Evolutionary conservation across 331 rosid genomes (phyloP).

Genomic region (Saraca asoca): DNA sequence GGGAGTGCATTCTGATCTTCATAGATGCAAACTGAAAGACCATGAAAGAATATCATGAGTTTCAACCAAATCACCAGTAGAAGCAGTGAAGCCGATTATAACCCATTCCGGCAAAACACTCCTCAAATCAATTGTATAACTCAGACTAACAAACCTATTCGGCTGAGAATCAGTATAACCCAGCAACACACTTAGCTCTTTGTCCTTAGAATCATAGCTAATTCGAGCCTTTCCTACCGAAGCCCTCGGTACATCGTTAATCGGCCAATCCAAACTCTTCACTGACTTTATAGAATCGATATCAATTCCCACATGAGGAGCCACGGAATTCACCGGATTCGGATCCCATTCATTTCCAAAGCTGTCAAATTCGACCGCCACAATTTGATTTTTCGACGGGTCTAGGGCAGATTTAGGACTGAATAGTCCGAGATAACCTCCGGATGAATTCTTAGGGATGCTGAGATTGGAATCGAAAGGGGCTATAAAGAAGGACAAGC

Average conservation of each 20-base stretch:
- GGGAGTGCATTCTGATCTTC: not conserved
- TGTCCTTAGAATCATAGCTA: no score
- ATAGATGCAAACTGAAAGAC: slow-evolving; percentile 44
- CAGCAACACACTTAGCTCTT: not conserved
- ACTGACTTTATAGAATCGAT: slow-evolving; percentile 25
- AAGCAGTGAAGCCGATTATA: slow-evolving; percentile 45
- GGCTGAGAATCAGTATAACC: not conserved
- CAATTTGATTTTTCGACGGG: slow-evolving; percentile 13
- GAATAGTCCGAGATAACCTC: slow-evolving; percentile 41
- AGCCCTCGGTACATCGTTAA: slow-evolving; percentile 5
- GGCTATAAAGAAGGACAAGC: slow-evolving; percentile 45
- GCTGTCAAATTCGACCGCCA: slow-evolving; percentile 41
- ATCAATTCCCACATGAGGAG: slow-evolving; percentile 32
- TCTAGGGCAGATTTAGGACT: not conserved
- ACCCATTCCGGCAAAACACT: slow-evolving; percentile 32
- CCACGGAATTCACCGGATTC: no score
- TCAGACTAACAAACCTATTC: not conserved
- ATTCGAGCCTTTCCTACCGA: not conserved
- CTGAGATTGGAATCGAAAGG: slow-evolving; percentile 16
- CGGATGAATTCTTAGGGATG: slow-evolving; percentile 9
- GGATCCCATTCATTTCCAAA: not conserved
- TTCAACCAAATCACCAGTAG: slow-evolving; percentile 41
- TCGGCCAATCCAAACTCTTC: not conserved
- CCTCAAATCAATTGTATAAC: slow-evolving; percentile 27
- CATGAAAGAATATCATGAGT: slow-evolving; percentile 52